Conservation (phyloP, 805 yeast genomes). For the Hanseniaspora guilliermondii region DNA sequence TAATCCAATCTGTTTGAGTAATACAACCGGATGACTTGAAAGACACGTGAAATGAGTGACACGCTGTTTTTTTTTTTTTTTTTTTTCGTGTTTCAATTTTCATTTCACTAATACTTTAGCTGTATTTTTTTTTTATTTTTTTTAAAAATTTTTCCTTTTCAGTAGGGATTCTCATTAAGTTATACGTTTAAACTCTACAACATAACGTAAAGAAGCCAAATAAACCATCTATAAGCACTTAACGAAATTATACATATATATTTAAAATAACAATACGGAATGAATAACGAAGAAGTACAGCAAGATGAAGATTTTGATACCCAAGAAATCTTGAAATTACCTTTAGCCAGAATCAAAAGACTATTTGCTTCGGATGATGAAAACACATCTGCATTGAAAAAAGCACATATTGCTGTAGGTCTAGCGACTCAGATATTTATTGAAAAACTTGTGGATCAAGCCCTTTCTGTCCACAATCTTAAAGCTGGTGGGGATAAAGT, state of each 20-base stretch:
- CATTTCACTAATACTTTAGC: no score
- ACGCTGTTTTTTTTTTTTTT: neutral
- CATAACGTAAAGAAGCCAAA: neutral
- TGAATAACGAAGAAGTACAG: neutral
- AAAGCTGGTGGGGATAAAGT: neutral
- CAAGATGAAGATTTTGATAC: neutral
- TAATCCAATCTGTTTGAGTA: no score
- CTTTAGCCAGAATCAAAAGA: conserved; percentile 21
- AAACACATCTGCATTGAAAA: conserved; percentile 18
- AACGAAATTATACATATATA: no score
- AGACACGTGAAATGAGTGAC: no score
- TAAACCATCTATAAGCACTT: no score
- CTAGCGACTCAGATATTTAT: conserved; percentile 23
- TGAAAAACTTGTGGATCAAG: conserved; percentile 19
- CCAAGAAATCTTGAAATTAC: conserved; percentile 16
- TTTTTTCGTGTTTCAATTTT: neutral
- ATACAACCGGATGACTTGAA: no score
- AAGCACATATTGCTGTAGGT: conserved; percentile 22
- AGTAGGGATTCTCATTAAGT: neutral
- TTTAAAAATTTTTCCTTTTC: neutral
- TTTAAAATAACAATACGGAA: no score
- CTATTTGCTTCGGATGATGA: conserved; percentile 24
- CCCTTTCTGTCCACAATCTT: conserved; percentile 19
- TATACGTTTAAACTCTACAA: neutral
- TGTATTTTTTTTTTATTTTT: neutral